These are phyloP conservation scores for Xylariaceae sp. DNA, from an alignment of 2,329 filamentous ascomycete species.

Conservation along the genomic window DNA sequence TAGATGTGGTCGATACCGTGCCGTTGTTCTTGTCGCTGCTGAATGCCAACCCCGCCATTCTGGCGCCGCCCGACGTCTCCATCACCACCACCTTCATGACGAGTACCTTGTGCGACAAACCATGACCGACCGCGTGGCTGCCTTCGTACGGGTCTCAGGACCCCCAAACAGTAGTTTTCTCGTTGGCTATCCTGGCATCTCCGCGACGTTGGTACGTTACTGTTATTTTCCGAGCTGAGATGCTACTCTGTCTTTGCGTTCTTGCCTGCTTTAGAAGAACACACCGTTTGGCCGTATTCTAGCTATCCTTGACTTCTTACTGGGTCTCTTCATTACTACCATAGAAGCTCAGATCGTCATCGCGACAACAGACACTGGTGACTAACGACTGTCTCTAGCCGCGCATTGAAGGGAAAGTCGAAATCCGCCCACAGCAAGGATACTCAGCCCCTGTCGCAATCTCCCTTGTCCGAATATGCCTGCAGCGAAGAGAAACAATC, in stretches of 20 bases:
- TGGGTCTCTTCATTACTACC: too few relatives aligned
- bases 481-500: constrained; percentile 92
- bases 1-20: constrained; percentile 25
- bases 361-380: not conserved
- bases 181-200: constrained; percentile 96
- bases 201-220: constrained; percentile 82
- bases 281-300: not conserved
- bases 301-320: too few relatives aligned
- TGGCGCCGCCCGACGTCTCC: constrained; percentile 9
- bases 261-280: not conserved
- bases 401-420: constrained; percentile 95
- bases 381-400: constrained; percentile 53
- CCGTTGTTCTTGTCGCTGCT: constrained; percentile 12
- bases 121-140: constrained; percentile 54
- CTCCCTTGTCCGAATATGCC: constrained; percentile 88
- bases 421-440: constrained; percentile 83
- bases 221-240: constrained; percentile 2
- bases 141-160: constrained; percentile 92
- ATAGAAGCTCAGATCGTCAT: too few relatives aligned
- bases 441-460: constrained; percentile 85
- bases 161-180: constrained; percentile 96
- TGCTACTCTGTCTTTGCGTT: not conserved
- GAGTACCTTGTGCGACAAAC: constrained; percentile 16
- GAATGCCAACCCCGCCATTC: constrained; percentile 11
- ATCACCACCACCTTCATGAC: constrained; percentile 18